Evolutionary conservation across 1,284 basidiomycete genomes (phyloP), one percentile per base, ranked within the genome.

Genomic region (Butyriboletus regius): DNA sequence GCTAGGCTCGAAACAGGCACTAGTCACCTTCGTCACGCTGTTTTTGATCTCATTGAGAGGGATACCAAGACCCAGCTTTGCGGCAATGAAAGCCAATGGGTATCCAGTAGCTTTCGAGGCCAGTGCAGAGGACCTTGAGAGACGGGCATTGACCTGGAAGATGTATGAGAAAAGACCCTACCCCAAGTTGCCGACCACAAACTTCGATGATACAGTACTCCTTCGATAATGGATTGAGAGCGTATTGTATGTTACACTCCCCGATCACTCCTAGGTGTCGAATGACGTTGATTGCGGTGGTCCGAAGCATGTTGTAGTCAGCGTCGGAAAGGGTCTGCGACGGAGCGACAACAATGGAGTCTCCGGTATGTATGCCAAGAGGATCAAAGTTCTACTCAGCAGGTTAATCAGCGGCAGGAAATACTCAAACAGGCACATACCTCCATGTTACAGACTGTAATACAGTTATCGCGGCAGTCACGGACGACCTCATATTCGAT

Each of bases 401-500:
- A 36, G 4, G 26, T 59, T 32, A 47, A 24, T 31, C 8, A 32
- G 33, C n/a, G 5, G 41, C 24, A 32, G 12, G 10, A 46, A 32
- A 52, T 18, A 17, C 34, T 44, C 32, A 24, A 39, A 41, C 39
- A 46, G 33, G 29, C 13, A 70, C 83, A 54, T 50, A 91, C 92
- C 88, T 98, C 94, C 95, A 98, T 98, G 75, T 98, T 98, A 73
- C 96, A 98, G 56, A 98, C 94, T 1, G 93, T 97, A 72, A 98
- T 98, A 67, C 94, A 97, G 70, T 96, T 96, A 70, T 98, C 88
- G 59, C 90, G 79, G 72, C 92, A 96, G 72, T 98, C 95, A 53
- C 95, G 81, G n/a, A 98, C 95, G 46, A 98, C 95, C 70, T 98
- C 95, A 64, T 98, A 98, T 73, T 98, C 95, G 60, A 98, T 92